Evolutionary conservation across 345 rosid genomes (phyloP).

Genomic region (Citrus cavaleriei): DNA sequence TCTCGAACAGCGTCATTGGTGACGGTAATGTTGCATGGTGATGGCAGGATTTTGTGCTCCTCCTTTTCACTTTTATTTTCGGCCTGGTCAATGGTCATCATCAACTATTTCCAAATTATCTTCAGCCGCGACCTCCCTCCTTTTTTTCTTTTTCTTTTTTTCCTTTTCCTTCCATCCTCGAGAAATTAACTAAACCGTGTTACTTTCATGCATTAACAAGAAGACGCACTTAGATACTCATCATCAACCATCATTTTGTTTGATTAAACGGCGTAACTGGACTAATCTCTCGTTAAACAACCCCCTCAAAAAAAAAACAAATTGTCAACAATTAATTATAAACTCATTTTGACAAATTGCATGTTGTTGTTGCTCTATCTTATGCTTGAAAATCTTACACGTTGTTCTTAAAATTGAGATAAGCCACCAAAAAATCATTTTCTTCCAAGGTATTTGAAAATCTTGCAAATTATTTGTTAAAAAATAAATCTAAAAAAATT

Average conservation of each 20-base stretch:
- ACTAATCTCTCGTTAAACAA: background rate
- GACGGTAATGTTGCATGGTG: background rate
- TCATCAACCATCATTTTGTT: no score
- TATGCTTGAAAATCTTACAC: no score
- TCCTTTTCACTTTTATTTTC: background rate
- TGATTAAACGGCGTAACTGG: background rate
- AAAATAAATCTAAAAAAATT: no score
- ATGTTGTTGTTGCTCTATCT: no score
- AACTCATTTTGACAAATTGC: no score
- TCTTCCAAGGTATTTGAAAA: no score
- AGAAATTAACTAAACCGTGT: background rate
- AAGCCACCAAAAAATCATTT: no score
- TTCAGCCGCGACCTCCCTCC: background rate
- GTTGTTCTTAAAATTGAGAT: no score
- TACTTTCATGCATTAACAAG: background rate
- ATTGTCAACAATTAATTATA: no score
- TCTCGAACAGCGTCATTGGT: background rate
- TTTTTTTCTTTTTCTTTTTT: background rate
- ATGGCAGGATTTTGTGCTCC: background rate
- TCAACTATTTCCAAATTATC: constrained; percentile 9
- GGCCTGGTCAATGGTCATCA: constrained; percentile 9
- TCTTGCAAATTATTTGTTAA: no score
- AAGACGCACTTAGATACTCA: no score
- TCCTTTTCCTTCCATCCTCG: background rate
- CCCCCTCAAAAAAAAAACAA: no score